Conservation (phyloP, 768 basidiomycete genomes). For the Boletus pseudopeckii region DNA sequence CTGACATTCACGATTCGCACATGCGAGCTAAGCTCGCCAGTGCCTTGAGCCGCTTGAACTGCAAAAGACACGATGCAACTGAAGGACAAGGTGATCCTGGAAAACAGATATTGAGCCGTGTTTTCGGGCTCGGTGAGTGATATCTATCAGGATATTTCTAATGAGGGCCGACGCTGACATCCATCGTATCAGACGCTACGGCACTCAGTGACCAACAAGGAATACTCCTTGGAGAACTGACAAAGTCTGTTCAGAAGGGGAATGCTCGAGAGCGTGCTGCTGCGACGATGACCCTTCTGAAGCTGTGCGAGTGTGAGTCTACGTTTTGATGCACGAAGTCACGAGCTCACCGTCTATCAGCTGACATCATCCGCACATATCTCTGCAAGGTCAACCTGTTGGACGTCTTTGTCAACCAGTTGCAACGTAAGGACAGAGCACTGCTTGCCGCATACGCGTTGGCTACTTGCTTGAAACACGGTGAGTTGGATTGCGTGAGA, state of each 20-base stretch:
- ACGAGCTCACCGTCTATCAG: constrained; percentile 7
- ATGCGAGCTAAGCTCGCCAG: constrained; percentile 20
- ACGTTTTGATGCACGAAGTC: background rate
- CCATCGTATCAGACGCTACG: background rate
- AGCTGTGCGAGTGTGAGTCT: constrained; percentile 19
- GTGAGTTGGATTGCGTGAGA: constrained; percentile 4
- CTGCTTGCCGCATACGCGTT: constrained; percentile 24
- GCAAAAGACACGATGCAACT: background rate
- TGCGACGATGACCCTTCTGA: constrained; percentile 22
- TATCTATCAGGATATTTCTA: background rate
- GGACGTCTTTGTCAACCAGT: constrained; percentile 11
- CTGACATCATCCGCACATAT: background rate
- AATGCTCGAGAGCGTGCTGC: constrained; percentile 18
- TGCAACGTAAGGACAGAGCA: constrained; percentile 14
- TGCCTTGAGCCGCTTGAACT: constrained; percentile 8
- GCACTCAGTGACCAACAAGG: background rate
- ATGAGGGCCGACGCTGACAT: background rate
- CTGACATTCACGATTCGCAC: constrained; percentile 4
- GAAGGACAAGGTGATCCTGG: background rate
- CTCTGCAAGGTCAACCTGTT: constrained; percentile 7
- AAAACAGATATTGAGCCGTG: background rate
- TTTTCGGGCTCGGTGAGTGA: constrained; percentile 19
- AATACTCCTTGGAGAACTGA: constrained; percentile 13
- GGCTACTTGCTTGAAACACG: constrained; percentile 9
- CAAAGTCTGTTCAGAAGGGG: background rate